Conservation (phyloP, 176 grass and related monocot species). For the Oryza longistaminata region DNA sequence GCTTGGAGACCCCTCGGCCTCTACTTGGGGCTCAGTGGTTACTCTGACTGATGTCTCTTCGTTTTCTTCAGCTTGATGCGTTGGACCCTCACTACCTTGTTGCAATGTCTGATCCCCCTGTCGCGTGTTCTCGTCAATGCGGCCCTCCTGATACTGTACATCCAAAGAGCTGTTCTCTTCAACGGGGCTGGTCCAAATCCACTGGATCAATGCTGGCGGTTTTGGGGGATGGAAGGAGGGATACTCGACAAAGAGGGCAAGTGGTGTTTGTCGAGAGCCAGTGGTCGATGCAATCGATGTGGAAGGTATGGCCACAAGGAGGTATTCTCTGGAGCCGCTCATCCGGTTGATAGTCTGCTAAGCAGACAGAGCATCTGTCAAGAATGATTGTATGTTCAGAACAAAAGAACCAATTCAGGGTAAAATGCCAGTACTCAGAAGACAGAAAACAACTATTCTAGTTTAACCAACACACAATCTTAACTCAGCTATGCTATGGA, state of each 20-base stretch:
- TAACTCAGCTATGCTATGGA: neutral
- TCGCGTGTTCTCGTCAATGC: neutral
- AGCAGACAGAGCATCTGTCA: constrained; percentile 87
- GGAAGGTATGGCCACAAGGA: constrained; percentile 90
- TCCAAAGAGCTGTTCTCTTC: neutral
- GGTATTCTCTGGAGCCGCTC: constrained; percentile 92
- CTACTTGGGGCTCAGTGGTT: constrained; percentile 3
- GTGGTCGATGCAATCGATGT: constrained; percentile 86
- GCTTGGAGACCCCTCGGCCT: constrained; percentile 34
- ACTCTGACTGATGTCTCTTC: neutral
- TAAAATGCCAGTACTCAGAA: constrained; percentile 1
- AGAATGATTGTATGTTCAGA: constrained; percentile 25
- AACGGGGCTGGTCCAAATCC: constrained; percentile 44
- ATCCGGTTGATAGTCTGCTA: constrained; percentile 86
- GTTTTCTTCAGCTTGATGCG: neutral
- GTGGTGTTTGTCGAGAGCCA: constrained; percentile 91
- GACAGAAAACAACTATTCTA: neutral
- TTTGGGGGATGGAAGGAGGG: constrained; percentile 63
- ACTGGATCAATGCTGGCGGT: neutral
- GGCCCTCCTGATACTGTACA: constrained; percentile 28
- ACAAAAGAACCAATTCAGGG: neutral
- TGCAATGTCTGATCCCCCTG: constrained; percentile 1
- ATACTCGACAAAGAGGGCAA: constrained; percentile 87
- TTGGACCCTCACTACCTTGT: neutral
- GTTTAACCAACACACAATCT: neutral